Conservation (phyloP, 805 yeast genomes). For the Wickerhamiella musiphila region DNA sequence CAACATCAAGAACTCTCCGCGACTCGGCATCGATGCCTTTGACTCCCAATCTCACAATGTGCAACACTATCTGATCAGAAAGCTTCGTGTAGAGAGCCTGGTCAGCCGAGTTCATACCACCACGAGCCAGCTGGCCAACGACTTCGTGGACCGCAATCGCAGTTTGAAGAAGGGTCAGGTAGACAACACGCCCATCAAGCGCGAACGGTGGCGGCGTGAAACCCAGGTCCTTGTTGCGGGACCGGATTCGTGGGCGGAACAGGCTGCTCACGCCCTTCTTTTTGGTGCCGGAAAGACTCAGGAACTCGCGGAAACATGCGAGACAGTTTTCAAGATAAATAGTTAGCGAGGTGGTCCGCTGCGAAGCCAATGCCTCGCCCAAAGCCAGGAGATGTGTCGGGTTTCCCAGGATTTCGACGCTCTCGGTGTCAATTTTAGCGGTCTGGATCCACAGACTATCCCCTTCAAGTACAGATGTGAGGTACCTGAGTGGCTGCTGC, state of each 20-base stretch:
- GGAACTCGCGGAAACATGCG: background rate
- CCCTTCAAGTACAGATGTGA: constrained; percentile 5
- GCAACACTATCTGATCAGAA: constrained; percentile 4
- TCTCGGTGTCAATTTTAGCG: constrained; percentile 3
- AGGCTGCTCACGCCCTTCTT: background rate
- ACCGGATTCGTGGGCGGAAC: background rate
- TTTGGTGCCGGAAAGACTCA: background rate
- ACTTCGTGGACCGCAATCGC: constrained; percentile 8
- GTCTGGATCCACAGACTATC: constrained; percentile 6
- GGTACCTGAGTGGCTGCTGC: constrained; percentile 5
- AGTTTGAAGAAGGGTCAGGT: constrained; percentile 7
- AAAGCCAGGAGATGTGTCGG: constrained; percentile 6
- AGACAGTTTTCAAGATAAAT: background rate
- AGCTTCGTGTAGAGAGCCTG: constrained; percentile 5
- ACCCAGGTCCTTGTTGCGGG: background rate
- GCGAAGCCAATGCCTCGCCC: constrained; percentile 8
- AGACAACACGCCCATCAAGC: constrained; percentile 8
- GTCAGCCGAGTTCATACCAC: constrained; percentile 5
- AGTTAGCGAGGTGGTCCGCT: background rate
- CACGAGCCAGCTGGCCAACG: constrained; percentile 4
- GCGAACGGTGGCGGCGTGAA: constrained; percentile 5
- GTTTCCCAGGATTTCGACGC: constrained; percentile 2
- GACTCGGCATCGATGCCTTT: constrained; percentile 6
- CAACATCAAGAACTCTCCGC: constrained; percentile 3
- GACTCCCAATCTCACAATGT: constrained; percentile 6